Percentiles rank a stretch among this genome's conserved stretches.
These are phyloP conservation scores for Vaccinium darrowii DNA, from an alignment of 148 eudicot genomes.

Conservation along the genomic window DNA sequence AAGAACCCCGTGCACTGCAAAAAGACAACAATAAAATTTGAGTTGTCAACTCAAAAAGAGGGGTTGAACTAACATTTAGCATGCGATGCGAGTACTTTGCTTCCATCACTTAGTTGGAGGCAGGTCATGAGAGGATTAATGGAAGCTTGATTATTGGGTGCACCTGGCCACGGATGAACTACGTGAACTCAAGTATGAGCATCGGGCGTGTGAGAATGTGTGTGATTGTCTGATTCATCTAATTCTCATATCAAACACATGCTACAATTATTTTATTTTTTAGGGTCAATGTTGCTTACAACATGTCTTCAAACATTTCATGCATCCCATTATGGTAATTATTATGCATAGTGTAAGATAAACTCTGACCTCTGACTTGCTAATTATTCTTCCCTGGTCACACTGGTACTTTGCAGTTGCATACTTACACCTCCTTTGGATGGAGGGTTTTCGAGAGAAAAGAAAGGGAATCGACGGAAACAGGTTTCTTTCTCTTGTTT, in stretches of 20 bases:
- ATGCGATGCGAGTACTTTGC: neutral
- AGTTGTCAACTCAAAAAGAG: neutral
- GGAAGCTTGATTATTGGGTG: neutral
- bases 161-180: neutral
- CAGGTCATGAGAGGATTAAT: neutral
- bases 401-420: neutral
- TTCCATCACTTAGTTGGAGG: neutral
- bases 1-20: conserved; percentile 81
- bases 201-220: neutral
- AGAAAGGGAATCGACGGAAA: too few species aligned
- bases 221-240: neutral
- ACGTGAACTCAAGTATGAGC: neutral
- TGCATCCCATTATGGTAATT: neutral
- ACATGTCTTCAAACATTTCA: neutral
- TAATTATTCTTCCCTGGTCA: neutral
- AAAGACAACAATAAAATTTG: neutral
- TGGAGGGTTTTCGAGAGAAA: too few species aligned
- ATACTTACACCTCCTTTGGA: too few species aligned
- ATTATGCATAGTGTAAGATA: neutral
- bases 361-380: neutral
- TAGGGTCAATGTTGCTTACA: neutral
- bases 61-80: neutral
- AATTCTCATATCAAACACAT: neutral
- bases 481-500: too few species aligned
- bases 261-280: neutral